These are phyloP conservation scores for Diutina catenulata DNA, from an alignment of 1,139 yeast species.

Conservation along the genomic window DNA sequence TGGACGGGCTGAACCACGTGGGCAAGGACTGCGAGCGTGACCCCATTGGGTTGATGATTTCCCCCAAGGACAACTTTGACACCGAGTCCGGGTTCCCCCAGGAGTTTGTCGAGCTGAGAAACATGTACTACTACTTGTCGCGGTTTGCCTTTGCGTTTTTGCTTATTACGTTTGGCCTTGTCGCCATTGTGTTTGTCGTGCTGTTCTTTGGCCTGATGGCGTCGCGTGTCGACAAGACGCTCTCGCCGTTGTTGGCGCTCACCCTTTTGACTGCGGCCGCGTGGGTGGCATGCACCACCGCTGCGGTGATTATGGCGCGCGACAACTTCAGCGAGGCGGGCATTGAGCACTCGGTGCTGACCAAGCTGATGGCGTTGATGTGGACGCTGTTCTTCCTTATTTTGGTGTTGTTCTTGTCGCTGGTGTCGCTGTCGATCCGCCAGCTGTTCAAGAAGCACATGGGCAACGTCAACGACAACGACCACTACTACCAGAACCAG, in stretches of 20 bases:
- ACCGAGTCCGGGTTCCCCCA: conserved; percentile 39
- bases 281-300: conserved; percentile 56
- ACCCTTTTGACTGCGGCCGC: conserved; percentile 46
- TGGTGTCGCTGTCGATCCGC: conserved; percentile 40
- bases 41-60: conserved; percentile 59
- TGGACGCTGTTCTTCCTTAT: conserved; percentile 56
- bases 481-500: conserved; percentile 10
- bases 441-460: conserved; percentile 35
- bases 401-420: conserved; percentile 41
- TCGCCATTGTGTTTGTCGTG: conserved; percentile 36
- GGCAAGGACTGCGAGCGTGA: conserved; percentile 27
- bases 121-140: conserved; percentile 54
- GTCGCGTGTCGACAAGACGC: conserved; percentile 43
- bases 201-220: conserved; percentile 32
- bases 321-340: conserved; percentile 44
- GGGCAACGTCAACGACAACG: conserved; percentile 18
- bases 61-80: conserved; percentile 61
- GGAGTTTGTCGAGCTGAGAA: conserved; percentile 43
- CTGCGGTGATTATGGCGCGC: conserved; percentile 53
- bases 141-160: conserved; percentile 62
- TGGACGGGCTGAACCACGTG: conserved; percentile 20
- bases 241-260: conserved; percentile 38
- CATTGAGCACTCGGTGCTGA: conserved; percentile 38
- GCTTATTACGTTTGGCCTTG: conserved; percentile 48
- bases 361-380: conserved; percentile 45